Conservation (phyloP, 2,329 filamentous ascomycete genomes). For the Colletotrichum godetiae region DNA sequence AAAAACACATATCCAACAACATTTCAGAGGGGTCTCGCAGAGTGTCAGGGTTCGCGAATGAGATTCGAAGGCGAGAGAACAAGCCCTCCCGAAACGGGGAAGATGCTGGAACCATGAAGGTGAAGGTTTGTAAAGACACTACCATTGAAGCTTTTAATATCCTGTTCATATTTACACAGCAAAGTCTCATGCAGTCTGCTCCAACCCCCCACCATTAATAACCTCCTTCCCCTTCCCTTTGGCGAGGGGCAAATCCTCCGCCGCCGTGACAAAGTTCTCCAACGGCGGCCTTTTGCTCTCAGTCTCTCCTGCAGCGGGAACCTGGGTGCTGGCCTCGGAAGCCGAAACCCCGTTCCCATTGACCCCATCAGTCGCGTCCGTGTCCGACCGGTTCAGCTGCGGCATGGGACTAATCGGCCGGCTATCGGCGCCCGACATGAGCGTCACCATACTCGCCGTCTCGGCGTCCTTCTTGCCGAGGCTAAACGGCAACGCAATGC, state of each 20-base stretch:
- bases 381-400: background rate
- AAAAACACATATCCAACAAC: background rate
- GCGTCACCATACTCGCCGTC: conserved; percentile 77
- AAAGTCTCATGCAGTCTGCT: conserved; percentile 12
- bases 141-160: background rate
- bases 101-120: background rate
- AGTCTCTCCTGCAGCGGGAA: background rate
- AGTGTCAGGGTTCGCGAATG: background rate
- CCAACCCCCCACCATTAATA: background rate
- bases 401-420: conserved; percentile 47
- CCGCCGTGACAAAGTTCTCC: conserved; percentile 68
- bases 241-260: conserved; percentile 51
- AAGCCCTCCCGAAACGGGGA: background rate
- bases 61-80: background rate
- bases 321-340: conserved; percentile 3
- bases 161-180: background rate
- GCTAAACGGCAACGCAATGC: conserved; percentile 80
- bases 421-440: conserved; percentile 58
- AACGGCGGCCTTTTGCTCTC: conserved; percentile 51
- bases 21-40: background rate
- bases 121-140: background rate
- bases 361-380: background rate
- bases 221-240: conserved; percentile 32
- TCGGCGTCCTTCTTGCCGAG: conserved; percentile 68
- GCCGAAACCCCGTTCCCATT: background rate